Evolutionary conservation across 1,284 basidiomycete species (phyloP).

Genomic region (Pyrrhoderma lamaoense): DNA sequence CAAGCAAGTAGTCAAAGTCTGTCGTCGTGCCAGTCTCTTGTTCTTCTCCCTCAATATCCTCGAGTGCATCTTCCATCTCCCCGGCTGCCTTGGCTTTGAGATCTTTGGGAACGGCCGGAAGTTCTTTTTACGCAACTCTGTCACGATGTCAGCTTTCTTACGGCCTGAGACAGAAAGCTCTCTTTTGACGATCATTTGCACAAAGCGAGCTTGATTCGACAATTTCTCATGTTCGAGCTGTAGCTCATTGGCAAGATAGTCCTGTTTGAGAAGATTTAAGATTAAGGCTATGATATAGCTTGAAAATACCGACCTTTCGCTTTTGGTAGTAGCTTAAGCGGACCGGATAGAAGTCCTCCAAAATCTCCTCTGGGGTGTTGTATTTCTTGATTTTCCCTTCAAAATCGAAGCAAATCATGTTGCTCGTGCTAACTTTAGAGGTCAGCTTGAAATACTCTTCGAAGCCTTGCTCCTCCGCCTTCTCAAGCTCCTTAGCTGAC

Average conservation of each 20-base stretch:
- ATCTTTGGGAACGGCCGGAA: slow-evolving; percentile 90
- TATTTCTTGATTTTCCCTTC: slow-evolving; percentile 97
- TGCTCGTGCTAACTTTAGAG: slow-evolving; percentile 77
- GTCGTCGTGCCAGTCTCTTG: slow-evolving; percentile 36
- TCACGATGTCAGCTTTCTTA: slow-evolving; percentile 83
- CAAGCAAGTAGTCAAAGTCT: slow-evolving; percentile 92
- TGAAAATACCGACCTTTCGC: slow-evolving; percentile 68
- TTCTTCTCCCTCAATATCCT: slow-evolving; percentile 45
- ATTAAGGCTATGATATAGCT: not conserved
- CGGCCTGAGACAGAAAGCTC: slow-evolving; percentile 89
- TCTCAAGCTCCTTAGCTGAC: slow-evolving; percentile 74
- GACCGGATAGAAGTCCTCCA: slow-evolving; percentile 90
- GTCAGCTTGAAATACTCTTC: slow-evolving; percentile 90
- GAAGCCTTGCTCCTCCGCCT: slow-evolving; percentile 85
- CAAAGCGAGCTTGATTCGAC: slow-evolving; percentile 94
- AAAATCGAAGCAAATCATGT: slow-evolving; percentile 99
- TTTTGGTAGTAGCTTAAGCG: slow-evolving; percentile 90
- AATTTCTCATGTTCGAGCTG: slow-evolving; percentile 80
- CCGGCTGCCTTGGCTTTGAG: slow-evolving; percentile 64
- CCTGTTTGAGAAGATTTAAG: slow-evolving; percentile 38
- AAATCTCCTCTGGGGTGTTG: slow-evolving; percentile 81
- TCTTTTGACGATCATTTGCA: slow-evolving; percentile 91
- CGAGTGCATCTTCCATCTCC: slow-evolving; percentile 59
- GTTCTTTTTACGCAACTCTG: slow-evolving; percentile 74
- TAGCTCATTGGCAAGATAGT: slow-evolving; percentile 81